phyloP scores from a whole-genome alignment of 1,139 yeast species.

The Candida sp. region DNA sequence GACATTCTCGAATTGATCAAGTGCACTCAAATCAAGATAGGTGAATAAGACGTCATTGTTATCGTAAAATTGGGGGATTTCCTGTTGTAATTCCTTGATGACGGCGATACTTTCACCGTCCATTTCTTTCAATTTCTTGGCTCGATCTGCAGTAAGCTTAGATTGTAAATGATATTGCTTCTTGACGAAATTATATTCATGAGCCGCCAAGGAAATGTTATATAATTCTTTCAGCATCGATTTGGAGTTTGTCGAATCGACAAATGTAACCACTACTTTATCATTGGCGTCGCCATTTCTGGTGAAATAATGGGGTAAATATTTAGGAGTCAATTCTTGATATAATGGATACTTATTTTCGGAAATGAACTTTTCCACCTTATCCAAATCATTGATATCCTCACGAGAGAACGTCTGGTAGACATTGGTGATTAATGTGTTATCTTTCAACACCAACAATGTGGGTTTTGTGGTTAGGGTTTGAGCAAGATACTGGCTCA shows the following conservation, averaged over 20 bases:
- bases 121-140: slow-evolving; percentile 38
- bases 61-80: slow-evolving; percentile 43
- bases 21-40: slow-evolving; percentile 48
- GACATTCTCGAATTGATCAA: slow-evolving; percentile 24
- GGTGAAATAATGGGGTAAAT: slow-evolving; percentile 33
- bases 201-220: slow-evolving; percentile 47
- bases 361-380: slow-evolving; percentile 47
- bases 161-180: slow-evolving; percentile 42
- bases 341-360: slow-evolving; percentile 48
- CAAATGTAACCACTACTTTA: slow-evolving; percentile 51
- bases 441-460: slow-evolving; percentile 55
- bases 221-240: slow-evolving; percentile 35
- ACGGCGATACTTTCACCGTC: slow-evolving; percentile 40
- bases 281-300: slow-evolving; percentile 10
- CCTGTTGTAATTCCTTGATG: slow-evolving; percentile 45
- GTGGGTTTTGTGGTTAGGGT: slow-evolving; percentile 61
- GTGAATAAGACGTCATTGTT: slow-evolving; percentile 46
- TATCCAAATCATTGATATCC: slow-evolving; percentile 50
- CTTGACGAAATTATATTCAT: slow-evolving; percentile 48
- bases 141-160: slow-evolving; percentile 37
- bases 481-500: slow-evolving; percentile 46
- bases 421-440: slow-evolving; percentile 47
- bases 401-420: slow-evolving; percentile 62
- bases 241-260: slow-evolving; percentile 41
- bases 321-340: slow-evolving; percentile 45